A percentile compares a stretch with the other conserved stretches of the same genome.
These are phyloP conservation scores for Sporobolomyces roseus DNA, from an alignment of 768 basidiomycete genomes.

Conservation along the genomic window DNA sequence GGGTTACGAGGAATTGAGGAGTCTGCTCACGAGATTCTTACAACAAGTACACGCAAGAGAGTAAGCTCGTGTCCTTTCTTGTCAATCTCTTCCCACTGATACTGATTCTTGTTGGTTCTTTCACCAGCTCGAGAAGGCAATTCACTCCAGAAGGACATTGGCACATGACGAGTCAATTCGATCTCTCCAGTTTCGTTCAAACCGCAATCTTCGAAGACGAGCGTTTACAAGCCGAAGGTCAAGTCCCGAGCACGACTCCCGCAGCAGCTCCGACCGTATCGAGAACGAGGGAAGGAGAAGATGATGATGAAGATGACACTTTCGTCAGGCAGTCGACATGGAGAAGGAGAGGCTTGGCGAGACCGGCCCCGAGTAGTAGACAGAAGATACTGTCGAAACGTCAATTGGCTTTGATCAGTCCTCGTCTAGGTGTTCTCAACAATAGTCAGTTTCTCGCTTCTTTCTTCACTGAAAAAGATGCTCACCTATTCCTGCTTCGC, in stretches of 20 bases:
- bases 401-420: conserved; percentile 69
- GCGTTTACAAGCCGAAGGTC: conserved; percentile 47
- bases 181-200: conserved; percentile 70
- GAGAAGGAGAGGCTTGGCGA: not conserved
- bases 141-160: conserved; percentile 83
- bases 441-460: conserved; percentile 54
- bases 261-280: conserved; percentile 11
- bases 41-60: conserved; percentile 81
- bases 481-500: not conserved
- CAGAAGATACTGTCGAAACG: conserved; percentile 58
- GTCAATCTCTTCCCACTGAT: no score
- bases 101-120: not conserved
- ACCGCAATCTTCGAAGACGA: conserved; percentile 76
- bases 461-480: no score
- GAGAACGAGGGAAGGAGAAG: conserved; percentile 38
- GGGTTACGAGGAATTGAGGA: conserved; percentile 67
- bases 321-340: conserved; percentile 37
- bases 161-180: conserved; percentile 62
- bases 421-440: conserved; percentile 82
- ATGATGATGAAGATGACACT: conserved; percentile 19
- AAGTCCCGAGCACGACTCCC: conserved; percentile 20
- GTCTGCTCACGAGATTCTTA: conserved; percentile 71
- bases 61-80: conserved; percentile 57
- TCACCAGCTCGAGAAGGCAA: conserved; percentile 66
- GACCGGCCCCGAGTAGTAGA: not conserved